phyloP scores from a whole-genome alignment of 208 protist species.

The Wallacemonas rigidus region DNA sequence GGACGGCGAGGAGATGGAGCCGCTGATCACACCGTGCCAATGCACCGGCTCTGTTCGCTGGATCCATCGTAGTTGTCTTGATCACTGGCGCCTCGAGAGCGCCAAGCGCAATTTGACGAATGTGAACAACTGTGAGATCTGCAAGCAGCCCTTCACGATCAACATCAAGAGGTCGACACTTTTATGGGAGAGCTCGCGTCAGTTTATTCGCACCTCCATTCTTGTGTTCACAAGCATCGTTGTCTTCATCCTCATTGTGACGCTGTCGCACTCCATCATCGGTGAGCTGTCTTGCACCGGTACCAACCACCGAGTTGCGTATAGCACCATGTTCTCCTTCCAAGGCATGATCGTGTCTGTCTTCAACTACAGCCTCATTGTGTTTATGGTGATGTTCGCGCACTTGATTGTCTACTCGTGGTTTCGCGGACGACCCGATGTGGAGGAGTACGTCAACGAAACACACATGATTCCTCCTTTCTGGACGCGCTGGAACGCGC shows the following conservation, averaged over 20 bases:
- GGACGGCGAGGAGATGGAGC: conserved; percentile 49
- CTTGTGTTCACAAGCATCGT: conserved; percentile 42
- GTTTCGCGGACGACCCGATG: conserved; percentile 56
- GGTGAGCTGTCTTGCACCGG: conserved; percentile 66
- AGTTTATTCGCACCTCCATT: conserved; percentile 33
- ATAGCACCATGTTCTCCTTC: conserved; percentile 57
- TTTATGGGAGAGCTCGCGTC: conserved; percentile 44
- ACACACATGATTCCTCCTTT: conserved; percentile 63
- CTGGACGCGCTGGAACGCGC: conserved; percentile 45
- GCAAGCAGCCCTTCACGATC: conserved; percentile 63
- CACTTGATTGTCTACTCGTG: conserved; percentile 62
- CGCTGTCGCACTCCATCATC: conserved; percentile 31
- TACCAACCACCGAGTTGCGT: conserved; percentile 58
- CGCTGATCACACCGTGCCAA: conserved; percentile 68
- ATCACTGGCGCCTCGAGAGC: conserved; percentile 79
- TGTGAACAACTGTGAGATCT: conserved; percentile 82
- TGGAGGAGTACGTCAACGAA: conserved; percentile 46
- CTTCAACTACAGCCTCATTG: conserved; percentile 48
- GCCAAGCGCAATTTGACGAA: conserved; percentile 64
- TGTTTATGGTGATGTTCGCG: conserved; percentile 47
- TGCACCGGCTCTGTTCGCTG: conserved; percentile 81
- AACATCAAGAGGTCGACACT: conserved; percentile 47
- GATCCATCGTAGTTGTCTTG: conserved; percentile 76
- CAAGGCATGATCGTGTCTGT: conserved; percentile 53
- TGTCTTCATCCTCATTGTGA: conserved; percentile 33